Evolutionary conservation across 2,329 filamentous ascomycete species (phyloP), one percentile per base, ranked within the genome.

Genomic region (Diaporthe citrichinensis): DNA sequence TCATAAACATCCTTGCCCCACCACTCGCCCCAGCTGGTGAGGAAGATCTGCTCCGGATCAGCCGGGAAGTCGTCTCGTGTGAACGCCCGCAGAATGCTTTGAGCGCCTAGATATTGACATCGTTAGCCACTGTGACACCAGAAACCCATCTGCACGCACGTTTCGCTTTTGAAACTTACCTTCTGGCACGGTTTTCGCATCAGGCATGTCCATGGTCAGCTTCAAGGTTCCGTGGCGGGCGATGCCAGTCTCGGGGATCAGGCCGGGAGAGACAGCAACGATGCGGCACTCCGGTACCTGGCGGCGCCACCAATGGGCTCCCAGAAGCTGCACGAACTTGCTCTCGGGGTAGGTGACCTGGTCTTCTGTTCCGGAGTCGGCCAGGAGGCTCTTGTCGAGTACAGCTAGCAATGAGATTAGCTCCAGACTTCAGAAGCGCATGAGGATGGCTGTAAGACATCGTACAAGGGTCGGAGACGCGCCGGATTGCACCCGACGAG

Each of bases 1-100:
- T 78, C 82, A 71, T 86, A 86, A 2, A 86, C 82, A 4, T 85
- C 82, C 79, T 85, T 88, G 20, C 82, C 79, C 88, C 88, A 90
- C 88, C 88, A 90, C 81, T 90, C 88, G 1, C 88, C 88, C 88
- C 88, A 90, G 78, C 88, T 89, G 0, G 88, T 90, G 61, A 90
- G 78, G 80, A 90, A 90, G 73, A 90, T 88, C 69, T 85, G 85
- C 25, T 90, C 86, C 0, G 85, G 86, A 49, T 90, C 88, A 36
- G 86, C 84, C 1, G 88, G 88, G 55, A 90, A 82, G 77, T 90
- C 87, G 25, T 84, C 82, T 3, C 84, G 79, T 0, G 82, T 84
- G 36, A 90, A 83, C 0, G 88, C 88, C 1, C 81, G 80, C 23
- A 88, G 81, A 1, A 90, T 82, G 74, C 83, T 90, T 25, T 81